Conservation (phyloP, 148 eudicot species). For the Agrostemma githago region DNA sequence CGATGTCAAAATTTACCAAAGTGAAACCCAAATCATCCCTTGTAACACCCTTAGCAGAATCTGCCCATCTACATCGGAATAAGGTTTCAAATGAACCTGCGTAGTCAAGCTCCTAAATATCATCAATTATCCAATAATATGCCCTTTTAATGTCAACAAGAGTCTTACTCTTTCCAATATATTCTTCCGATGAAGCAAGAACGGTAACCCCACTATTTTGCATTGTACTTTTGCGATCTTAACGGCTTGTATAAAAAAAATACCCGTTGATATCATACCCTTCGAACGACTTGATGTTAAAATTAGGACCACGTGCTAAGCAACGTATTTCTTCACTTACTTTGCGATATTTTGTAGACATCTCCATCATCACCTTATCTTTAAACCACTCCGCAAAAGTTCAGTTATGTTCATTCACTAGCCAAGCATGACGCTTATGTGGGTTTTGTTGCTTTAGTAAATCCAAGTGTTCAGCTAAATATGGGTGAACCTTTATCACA, state of each 20-base stretch:
- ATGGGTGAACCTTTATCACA: constrained; percentile 4
- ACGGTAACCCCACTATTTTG: constrained; percentile 13
- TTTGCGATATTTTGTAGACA: not conserved
- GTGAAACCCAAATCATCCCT: not conserved
- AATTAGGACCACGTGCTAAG: not conserved
- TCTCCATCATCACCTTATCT: not conserved
- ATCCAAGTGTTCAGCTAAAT: not conserved
- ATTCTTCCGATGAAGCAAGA: not conserved
- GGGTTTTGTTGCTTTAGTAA: not conserved
- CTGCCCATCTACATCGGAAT: not conserved
- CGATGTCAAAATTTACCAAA: constrained; percentile 1
- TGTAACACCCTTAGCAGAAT: not conserved
- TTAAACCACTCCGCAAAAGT: not conserved
- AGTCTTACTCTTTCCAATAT: not conserved
- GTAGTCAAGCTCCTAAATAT: constrained; percentile 5
- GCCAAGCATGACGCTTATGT: not conserved
- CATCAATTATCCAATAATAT: not conserved
- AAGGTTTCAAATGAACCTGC: not conserved
- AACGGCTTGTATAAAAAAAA: not conserved
- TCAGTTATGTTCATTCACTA: not conserved
- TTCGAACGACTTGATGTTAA: not conserved
- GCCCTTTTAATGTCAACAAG: not conserved
- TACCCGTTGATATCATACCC: constrained; percentile 13
- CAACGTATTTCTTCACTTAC: not conserved
- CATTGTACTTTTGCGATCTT: constrained; percentile 9